Conservation (phyloP, 177 flowering plant species). For the Vitis hybrid region DNA sequence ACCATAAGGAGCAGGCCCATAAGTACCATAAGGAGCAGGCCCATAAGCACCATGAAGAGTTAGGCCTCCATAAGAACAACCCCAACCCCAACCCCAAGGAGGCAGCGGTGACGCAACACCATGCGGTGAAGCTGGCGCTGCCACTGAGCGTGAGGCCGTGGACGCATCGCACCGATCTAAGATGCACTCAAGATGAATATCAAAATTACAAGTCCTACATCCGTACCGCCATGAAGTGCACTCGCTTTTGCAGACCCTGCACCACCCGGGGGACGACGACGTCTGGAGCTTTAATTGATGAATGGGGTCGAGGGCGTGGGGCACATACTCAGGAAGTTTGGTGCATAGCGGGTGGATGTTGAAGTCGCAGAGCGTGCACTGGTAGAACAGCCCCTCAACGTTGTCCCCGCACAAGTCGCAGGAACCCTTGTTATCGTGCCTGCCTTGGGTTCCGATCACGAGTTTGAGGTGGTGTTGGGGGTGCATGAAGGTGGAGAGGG, state of each 20-base stretch:
- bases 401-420: constrained; percentile 15
- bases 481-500: constrained; percentile 21
- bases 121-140: not conserved
- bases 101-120: too few species aligned
- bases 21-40: too few species aligned
- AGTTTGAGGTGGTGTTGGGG: constrained; percentile 15
- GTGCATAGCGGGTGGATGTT: constrained; percentile 25
- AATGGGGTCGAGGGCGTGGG: not conserved
- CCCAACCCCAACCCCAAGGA: too few species aligned
- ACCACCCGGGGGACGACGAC: not conserved
- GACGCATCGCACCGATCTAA: not conserved
- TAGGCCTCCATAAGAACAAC: too few species aligned
- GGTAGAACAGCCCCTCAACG: constrained; percentile 19
- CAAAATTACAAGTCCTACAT: constrained; percentile 1
- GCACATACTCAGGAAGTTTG: not conserved
- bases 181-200: constrained; percentile 16
- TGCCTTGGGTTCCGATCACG: not conserved
- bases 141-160: not conserved
- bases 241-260: constrained; percentile 1
- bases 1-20: too few species aligned
- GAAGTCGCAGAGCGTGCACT: constrained; percentile 20
- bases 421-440: not conserved
- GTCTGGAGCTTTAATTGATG: constrained; percentile 11
- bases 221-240: constrained; percentile 11
- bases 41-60: too few species aligned